Base-by-base conservation (phyloP, 1,139 yeast genomes). In the Sugiyamaella castrensis region DNA sequence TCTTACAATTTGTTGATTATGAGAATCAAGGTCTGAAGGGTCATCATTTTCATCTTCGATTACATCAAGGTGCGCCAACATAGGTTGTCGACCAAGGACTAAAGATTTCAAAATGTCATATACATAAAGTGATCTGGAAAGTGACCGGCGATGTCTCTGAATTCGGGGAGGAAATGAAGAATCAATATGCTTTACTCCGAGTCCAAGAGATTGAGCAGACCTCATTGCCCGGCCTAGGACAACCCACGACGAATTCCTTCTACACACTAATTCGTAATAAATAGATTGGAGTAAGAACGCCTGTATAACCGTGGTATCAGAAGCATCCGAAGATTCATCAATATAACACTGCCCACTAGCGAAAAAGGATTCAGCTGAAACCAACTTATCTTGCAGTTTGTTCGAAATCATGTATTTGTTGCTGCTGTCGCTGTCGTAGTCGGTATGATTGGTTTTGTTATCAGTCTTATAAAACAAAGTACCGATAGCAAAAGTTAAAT, bases 251-350 rank as follows among this genome's bases (percentile, higher is more conserved):
- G 73, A 66, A 43, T 70, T 67, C 52, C 72, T 62, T 32, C 68
- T 66, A 11, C 73, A 68, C 30, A 64, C 63, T 24, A 65, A 56
- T 45, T 71, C 74, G 50, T 72, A 69, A 53, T 65, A 73, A 53
- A 71, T 68, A 51, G 64, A 69, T 10, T 69, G 64, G 34, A 74
- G 57, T 38, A 71, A 61, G 49, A 73, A 66, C 2, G 71, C 69
- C 51, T 74, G 71, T 2, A 73, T 72, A 13, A 71, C 57, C 76
- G 77, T 73, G 5, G 72, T 46, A 37, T 67, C 70, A 2, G 71
- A 71, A 53, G 71, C 74, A 40, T 70, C 70, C 13, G 51, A 33
- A 4, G 13, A 31, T n/a, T 31, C 5, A n/a, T 31, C 34, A n/a
- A n/a, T n/a, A 13, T 31, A 31, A 6, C 15, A 6, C 13, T 4